Evolutionary conservation across 805 yeast species (phyloP), one percentile per base, ranked within the genome.

Genomic region (Candida bentonensis): DNA sequence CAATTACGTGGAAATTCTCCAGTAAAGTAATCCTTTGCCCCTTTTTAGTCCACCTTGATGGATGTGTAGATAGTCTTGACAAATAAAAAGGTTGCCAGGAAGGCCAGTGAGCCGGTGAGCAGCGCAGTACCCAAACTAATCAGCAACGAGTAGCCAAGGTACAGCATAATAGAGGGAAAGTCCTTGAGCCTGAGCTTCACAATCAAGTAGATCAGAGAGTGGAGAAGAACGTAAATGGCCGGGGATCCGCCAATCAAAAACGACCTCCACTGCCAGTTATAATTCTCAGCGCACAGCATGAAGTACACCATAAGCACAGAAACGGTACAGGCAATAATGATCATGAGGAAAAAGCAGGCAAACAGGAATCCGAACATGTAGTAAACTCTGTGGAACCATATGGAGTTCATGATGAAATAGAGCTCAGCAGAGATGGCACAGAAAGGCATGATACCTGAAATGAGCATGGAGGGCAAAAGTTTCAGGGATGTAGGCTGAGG

Each of bases 351-450:
- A 59, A 84, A 79, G 55, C 96, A 87, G 66, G 88, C 78, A 63
- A 88, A 84, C 53, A 89, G 68, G 72, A 89, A 92, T 11, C 97
- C 98, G 70, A 92, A 92, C 97, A 92, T 89, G 72, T 88, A 92
- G 70, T 76, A 92, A 51, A 88, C 79, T 61, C 84, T 76, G 71
- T 84, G 87, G 64, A 83, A 85, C 98, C 98, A 89, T 52, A 92
- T 65, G 25, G 95, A 85, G 43, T 84, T 74, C 67, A 84, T 79
- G 55, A 92, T 84, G 67, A 87, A 89, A 64, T 86, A 88, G 75
- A 92, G 75, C 67, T 92, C 96, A 46, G 92, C 92, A 21, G 95
- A 87, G 58, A 92, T 82, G 20, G 95, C 81, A 7, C 95, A 94
- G 59, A 89, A 87, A 56, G 97, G 96, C 72, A 89, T 79, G 47